phyloP scores from a whole-genome alignment of 495 filamentous ascomycete genomes.

The Terfezia boudieri region DNA sequence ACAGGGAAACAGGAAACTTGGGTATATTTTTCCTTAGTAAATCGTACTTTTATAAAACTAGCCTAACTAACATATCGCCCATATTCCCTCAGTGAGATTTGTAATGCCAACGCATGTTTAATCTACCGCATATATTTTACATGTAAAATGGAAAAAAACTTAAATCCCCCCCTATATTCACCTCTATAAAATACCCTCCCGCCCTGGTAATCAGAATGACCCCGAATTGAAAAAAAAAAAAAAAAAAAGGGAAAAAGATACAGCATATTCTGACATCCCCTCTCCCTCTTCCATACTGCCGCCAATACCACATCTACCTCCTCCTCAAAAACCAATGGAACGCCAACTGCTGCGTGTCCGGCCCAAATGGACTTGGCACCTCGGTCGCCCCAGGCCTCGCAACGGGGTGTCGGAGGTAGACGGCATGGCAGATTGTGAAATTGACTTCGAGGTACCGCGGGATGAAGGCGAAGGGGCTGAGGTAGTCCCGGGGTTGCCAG shows the following conservation, averaged over 20 bases:
- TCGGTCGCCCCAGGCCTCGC: slow-evolving; percentile 71
- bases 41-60: too few relatives aligned
- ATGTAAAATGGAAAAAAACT: too few relatives aligned
- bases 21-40: too few relatives aligned
- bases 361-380: slow-evolving; percentile 66
- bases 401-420: slow-evolving; percentile 88
- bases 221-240: neutral
- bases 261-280: neutral
- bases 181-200: too few relatives aligned
- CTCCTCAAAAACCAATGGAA: slow-evolving; percentile 88
- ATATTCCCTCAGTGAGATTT: too few relatives aligned
- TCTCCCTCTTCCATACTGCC: neutral
- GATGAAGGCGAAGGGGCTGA: slow-evolving; percentile 83
- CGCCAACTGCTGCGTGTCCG: slow-evolving; percentile 42
- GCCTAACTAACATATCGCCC: too few relatives aligned
- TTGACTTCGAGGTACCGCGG: slow-evolving; percentile 93
- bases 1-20: too few relatives aligned
- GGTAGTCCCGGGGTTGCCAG: slow-evolving; percentile 70
- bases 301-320: slow-evolving; percentile 29
- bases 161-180: too few relatives aligned
- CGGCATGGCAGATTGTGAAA: slow-evolving; percentile 81
- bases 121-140: too few relatives aligned
- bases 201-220: too few relatives aligned
- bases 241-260: neutral
- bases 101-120: too few relatives aligned